Base-by-base conservation (phyloP, 179 eudicot genomes). In the Carnegiea gigantea region DNA sequence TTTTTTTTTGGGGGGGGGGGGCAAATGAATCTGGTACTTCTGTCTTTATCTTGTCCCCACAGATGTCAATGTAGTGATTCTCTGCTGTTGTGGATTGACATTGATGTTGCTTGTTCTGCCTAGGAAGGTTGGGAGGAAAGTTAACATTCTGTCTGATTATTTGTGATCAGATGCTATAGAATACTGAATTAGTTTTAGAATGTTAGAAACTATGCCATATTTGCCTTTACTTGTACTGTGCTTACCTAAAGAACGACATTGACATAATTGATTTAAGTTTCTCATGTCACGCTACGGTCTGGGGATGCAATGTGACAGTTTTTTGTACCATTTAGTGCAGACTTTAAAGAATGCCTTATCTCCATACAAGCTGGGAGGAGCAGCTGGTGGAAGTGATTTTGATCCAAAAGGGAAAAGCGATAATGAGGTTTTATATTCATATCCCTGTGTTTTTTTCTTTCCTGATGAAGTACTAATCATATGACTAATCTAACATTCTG, bases 351-450 rank as follows among this genome's bases (percentile, higher is more conserved):
- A 91, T 88, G 97, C 99, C 48, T 90, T 95, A 77, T 95, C 99
- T 78, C 97, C 99, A 11, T 96, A 92, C 89, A 91, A 92, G 88
- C 93, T 96, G 38, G 99, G 99, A 83, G 99, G 98, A 33, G 97
- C 99, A 68, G 91, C 97, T 21, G 98, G 99, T 79, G 99, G 99
- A 71, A 93, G 97, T 88, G 99, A 96, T 90, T 96, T 96, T 89
- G 97, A 96, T 89, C 99, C 99, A 57, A 94, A 90, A 87, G 97
- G 99, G 67, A 96, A 93, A 88, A 96, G 92, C 80, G 97, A 95
- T 77, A 89, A 84, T 87, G 99, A 96, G 99, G 99, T 96, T 83
- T 71, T 43, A 30, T 40, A 40, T 40, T 40, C 9, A 40, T 40
- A 40, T 40, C 44, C 44, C 44, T 40, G 7, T 7, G 44, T 40